Conservation (phyloP, 148 eudicot genomes). For the Euryodendron excelsum region DNA sequence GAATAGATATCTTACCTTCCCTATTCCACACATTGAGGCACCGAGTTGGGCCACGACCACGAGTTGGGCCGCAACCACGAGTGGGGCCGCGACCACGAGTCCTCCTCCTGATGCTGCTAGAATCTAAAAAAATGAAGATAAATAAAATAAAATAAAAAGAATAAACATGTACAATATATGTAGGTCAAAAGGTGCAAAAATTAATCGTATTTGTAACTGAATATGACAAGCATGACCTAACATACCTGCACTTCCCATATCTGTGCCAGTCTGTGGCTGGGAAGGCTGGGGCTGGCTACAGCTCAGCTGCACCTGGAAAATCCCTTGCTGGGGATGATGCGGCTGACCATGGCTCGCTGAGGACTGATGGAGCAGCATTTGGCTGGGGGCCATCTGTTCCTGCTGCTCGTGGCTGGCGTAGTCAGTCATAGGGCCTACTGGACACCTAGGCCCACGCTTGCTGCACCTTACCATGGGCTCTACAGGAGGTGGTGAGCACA, state of each 20-base stretch:
- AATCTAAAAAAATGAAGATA: neutral
- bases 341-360: neutral
- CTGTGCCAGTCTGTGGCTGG: neutral
- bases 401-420: slow-evolving; percentile 7
- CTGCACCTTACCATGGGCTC: slow-evolving; percentile 7
- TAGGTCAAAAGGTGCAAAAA: too few relatives aligned
- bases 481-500: neutral
- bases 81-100: neutral
- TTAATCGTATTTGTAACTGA: neutral
- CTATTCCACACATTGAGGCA: slow-evolving; percentile 21
- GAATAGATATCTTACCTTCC: slow-evolving; percentile 21
- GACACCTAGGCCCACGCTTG: slow-evolving; percentile 1
- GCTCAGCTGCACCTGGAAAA: too few relatives aligned
- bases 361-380: slow-evolving; percentile 6
- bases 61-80: neutral
- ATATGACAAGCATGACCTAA: neutral
- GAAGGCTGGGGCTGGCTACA: neutral
- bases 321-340: slow-evolving; percentile 2
- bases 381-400: slow-evolving; percentile 2
- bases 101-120: neutral
- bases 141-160: neutral
- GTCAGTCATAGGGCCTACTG: slow-evolving; percentile 10
- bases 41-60: slow-evolving; percentile 28
- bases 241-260: neutral
- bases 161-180: neutral